A percentile compares a stretch with the other conserved stretches of the same genome.
phyloP scores from a whole-genome alignment of 495 filamentous ascomycete genomes.

The Tuber microsphaerosporum region DNA sequence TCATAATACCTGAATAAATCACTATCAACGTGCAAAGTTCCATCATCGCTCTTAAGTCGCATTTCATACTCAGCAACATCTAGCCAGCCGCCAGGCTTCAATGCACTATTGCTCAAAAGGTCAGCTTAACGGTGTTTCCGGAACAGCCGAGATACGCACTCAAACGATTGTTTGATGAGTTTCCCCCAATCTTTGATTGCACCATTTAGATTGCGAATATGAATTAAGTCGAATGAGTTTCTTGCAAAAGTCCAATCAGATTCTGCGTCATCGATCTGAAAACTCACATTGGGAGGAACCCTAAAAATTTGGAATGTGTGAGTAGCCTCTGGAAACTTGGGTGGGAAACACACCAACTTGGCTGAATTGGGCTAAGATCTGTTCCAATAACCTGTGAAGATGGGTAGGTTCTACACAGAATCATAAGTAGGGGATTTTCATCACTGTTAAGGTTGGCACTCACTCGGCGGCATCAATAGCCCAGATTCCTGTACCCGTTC shows the following conservation, averaged over 20 bases:
- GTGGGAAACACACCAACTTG: slow-evolving; percentile 40
- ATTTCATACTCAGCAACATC: slow-evolving; percentile 19
- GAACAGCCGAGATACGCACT: slow-evolving; percentile 33
- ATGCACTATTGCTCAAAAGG: not conserved
- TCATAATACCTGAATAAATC: slow-evolving; percentile 19
- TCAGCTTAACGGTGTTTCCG: not conserved
- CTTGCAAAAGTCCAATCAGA: slow-evolving; percentile 49
- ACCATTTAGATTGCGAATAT: slow-evolving; percentile 42
- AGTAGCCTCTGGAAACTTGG: not conserved
- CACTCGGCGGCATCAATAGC: slow-evolving; percentile 49
- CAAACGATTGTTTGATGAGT: slow-evolving; percentile 37
- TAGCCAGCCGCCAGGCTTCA: slow-evolving; percentile 33
- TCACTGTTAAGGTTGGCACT: not conserved
- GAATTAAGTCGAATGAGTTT: slow-evolving; percentile 46
- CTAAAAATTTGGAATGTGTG: slow-evolving; percentile 7
- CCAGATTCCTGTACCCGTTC: slow-evolving; percentile 63
- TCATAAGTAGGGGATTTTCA: slow-evolving; percentile 6
- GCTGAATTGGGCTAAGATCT: slow-evolving; percentile 47
- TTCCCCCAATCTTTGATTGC: slow-evolving; percentile 29
- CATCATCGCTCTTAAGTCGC: slow-evolving; percentile 28
- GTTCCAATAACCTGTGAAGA: slow-evolving; percentile 44
- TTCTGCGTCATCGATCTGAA: slow-evolving; percentile 51
- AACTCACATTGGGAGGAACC: slow-evolving; percentile 48
- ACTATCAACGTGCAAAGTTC: slow-evolving; percentile 14
- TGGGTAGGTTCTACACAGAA: slow-evolving; percentile 43